Conservation (phyloP, 2,329 filamentous ascomycete species). For the Rutstroemia sydowiana region DNA sequence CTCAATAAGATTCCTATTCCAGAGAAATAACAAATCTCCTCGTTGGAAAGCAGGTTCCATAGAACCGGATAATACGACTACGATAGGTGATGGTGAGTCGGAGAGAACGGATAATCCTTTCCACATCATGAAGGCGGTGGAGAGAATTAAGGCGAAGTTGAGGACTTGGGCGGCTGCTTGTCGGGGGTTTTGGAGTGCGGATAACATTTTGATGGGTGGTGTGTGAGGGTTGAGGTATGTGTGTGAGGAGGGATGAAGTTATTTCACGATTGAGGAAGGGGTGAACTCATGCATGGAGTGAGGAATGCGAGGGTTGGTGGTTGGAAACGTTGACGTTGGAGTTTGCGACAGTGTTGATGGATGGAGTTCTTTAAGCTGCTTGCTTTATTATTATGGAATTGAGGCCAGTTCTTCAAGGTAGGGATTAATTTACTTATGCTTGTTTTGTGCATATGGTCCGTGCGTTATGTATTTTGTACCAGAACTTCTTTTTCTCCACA, state of each 20-base stretch:
- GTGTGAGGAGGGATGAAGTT: too few relatives aligned
- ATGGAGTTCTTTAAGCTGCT: not conserved
- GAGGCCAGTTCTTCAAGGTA: slow-evolving; percentile 1
- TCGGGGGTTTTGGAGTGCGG: slow-evolving; percentile 52
- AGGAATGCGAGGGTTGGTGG: too few relatives aligned
- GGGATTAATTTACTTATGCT: not conserved
- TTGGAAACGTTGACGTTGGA: not conserved
- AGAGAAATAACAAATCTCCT: slow-evolving; percentile 51
- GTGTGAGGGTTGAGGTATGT: not conserved
- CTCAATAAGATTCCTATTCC: slow-evolving; percentile 45
- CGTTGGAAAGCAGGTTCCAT: slow-evolving; percentile 58
- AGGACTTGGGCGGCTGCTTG: slow-evolving; percentile 60
- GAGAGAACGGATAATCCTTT: slow-evolving; percentile 61
- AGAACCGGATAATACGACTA: slow-evolving; percentile 52
- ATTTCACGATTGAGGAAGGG: too few relatives aligned
- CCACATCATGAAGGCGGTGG: slow-evolving; percentile 68
- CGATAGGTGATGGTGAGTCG: slow-evolving; percentile 51
- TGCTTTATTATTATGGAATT: not conserved
- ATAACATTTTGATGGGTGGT: slow-evolving; percentile 40
- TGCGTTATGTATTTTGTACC: not conserved
- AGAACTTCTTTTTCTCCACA: too few relatives aligned
- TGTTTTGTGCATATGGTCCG: not conserved
- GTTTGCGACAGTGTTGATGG: not conserved
- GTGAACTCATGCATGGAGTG: too few relatives aligned
- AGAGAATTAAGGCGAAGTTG: slow-evolving; percentile 67